These are phyloP conservation scores for Proliferodiscus dingleyae DNA, from an alignment of 2,329 filamentous ascomycete genomes.

Conservation along the genomic window DNA sequence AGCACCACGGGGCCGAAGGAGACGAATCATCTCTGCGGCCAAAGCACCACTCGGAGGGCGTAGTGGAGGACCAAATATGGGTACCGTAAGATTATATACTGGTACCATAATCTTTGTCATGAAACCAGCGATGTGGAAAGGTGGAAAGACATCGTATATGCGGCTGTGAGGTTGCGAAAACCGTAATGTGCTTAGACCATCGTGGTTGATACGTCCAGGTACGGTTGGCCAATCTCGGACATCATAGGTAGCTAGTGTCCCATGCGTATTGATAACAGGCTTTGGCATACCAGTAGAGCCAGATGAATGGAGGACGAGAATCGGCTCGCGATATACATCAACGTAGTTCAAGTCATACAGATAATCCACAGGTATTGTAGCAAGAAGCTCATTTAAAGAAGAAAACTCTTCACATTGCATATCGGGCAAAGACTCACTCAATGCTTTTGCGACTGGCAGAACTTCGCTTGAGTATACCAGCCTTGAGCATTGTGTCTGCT, in stretches of 20 bases:
- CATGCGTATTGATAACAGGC: constrained; percentile 1
- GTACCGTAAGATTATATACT: neutral
- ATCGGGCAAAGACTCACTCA: neutral
- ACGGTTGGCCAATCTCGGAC: neutral
- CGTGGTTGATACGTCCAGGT: neutral
- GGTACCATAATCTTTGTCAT: neutral
- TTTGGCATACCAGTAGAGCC: constrained; percentile 6
- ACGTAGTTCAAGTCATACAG: constrained; percentile 31
- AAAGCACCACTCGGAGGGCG: neutral
- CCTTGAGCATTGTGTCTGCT: constrained; percentile 1
- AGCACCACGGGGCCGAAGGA: neutral
- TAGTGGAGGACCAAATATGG: neutral
- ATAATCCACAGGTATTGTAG: constrained; percentile 13
- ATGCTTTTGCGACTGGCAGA: neutral
- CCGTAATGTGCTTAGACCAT: neutral
- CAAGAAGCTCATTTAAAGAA: neutral
- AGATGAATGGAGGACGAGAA: constrained; percentile 2
- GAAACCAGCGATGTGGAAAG: neutral
- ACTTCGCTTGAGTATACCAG: constrained; percentile 1
- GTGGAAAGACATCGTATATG: neutral
- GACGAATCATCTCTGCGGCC: neutral
- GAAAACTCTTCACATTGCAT: neutral
- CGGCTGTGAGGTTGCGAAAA: neutral
- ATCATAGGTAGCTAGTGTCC: neutral
- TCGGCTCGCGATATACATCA: constrained; percentile 7